These are phyloP conservation scores for Plantago lanceolata DNA, from an alignment of 305 asterid species.

Conservation along the genomic window DNA sequence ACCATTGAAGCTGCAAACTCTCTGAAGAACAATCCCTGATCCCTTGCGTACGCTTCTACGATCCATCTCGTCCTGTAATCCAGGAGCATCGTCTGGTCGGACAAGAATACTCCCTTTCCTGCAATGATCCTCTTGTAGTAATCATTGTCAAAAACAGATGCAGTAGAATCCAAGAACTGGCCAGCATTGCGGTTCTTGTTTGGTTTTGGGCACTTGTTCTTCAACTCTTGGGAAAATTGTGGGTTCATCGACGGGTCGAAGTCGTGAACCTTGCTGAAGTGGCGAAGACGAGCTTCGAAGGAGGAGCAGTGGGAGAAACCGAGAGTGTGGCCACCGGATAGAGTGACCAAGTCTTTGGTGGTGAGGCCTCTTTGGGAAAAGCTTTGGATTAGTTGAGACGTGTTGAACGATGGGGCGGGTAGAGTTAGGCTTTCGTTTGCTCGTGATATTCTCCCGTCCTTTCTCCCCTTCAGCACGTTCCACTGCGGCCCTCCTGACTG, in stretches of 20 bases:
- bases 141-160: conserved; percentile 56
- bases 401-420: conserved; percentile 57
- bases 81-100: conserved; percentile 53
- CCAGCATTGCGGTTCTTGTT: conserved; percentile 53
- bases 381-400: conserved; percentile 52
- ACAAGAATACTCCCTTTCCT: conserved; percentile 55
- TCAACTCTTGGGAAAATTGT: conserved; percentile 38
- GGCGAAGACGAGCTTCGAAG: conserved; percentile 54
- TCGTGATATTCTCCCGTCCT: conserved; percentile 60
- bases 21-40: conserved; percentile 39
- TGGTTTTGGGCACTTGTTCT: conserved; percentile 47
- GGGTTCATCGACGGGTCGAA: conserved; percentile 56
- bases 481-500: conserved; percentile 74
- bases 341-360: conserved; percentile 56
- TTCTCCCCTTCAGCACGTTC: conserved; percentile 60
- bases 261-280: conserved; percentile 52
- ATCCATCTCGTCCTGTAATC: conserved; percentile 52
- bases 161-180: conserved; percentile 55
- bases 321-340: conserved; percentile 74
- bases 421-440: conserved; percentile 63
- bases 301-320: conserved; percentile 85
- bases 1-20: conserved; percentile 61
- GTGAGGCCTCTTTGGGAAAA: conserved; percentile 56
- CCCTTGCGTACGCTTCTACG: conserved; percentile 56
- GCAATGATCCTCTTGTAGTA: conserved; percentile 41